Conservation (phyloP, 371 early-diverging fungal genomes). For the Mortierella sp. region DNA sequence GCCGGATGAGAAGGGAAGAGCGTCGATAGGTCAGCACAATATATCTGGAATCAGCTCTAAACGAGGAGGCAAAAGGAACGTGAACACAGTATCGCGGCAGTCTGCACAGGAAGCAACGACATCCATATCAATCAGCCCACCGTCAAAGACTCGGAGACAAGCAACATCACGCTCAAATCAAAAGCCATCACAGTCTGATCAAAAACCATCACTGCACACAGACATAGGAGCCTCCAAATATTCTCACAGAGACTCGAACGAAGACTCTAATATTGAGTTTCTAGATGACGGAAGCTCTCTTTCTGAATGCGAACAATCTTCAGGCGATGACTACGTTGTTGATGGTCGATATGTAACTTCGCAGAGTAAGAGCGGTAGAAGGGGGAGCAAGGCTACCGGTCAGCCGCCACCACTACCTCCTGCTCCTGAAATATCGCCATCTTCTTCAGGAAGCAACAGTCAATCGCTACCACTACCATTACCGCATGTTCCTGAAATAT, state of each 20-base stretch:
- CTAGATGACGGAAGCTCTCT: conserved; percentile 3
- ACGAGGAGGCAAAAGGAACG: not conserved
- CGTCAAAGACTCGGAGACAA: too few species aligned
- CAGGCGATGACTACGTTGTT: not conserved
- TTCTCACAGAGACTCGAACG: not conserved
- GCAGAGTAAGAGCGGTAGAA: not conserved
- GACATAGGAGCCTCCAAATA: not conserved
- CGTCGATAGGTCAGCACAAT: not conserved
- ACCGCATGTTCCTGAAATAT: too few species aligned
- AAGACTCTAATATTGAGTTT: not conserved
- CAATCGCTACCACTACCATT: too few species aligned
- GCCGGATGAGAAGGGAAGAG: not conserved
- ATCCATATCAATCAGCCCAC: too few species aligned
- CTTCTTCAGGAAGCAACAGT: too few species aligned
- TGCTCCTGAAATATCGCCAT: too few species aligned
- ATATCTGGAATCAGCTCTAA: not conserved
- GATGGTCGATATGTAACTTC: not conserved
- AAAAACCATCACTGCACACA: not conserved
- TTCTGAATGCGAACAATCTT: not conserved
- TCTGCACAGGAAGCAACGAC: not conserved
- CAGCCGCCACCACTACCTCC: not conserved
- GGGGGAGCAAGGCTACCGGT: not conserved
- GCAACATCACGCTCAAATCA: not conserved
- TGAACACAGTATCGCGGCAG: not conserved
- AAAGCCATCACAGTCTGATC: not conserved